A percentile compares a stretch with the other conserved stretches of the same genome.
These are phyloP conservation scores for Hortiboletus flavorubellus DNA, from an alignment of 768 basidiomycete genomes.

Conservation along the genomic window DNA sequence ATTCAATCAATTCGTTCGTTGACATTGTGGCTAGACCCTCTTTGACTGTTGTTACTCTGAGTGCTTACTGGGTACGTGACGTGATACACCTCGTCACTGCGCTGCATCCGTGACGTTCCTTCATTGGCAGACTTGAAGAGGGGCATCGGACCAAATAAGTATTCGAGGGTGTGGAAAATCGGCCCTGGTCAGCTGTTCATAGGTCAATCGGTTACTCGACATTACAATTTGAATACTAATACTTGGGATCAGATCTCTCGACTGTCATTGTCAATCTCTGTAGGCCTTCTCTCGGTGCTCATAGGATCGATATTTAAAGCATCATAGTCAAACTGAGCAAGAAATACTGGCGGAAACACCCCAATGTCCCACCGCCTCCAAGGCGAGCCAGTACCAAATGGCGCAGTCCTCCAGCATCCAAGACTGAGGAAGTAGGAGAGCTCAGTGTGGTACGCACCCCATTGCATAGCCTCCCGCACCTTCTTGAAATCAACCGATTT, in stretches of 20 bases:
- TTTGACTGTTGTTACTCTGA: conserved; percentile 33
- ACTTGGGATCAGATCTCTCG: conserved; percentile 4
- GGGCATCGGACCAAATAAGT: conserved; percentile 8
- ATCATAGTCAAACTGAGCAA: conserved; percentile 11
- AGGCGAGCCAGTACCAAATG: conserved; percentile 8
- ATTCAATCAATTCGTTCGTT: not conserved
- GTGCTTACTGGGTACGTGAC: conserved; percentile 20
- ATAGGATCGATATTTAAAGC: not conserved
- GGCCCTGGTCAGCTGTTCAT: conserved; percentile 15
- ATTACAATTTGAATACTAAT: not conserved
- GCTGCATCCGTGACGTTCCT: not conserved
- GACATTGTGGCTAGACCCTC: conserved; percentile 18
- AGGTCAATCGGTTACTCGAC: not conserved
- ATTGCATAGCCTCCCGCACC: not conserved
- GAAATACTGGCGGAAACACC: not conserved
- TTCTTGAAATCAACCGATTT: not conserved
- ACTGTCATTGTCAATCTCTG: conserved; percentile 5
- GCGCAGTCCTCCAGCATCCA: conserved; percentile 1
- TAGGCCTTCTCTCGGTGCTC: not conserved
- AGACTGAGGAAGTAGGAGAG: conserved; percentile 7
- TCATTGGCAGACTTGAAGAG: conserved; percentile 18
- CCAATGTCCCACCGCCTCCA: not conserved
- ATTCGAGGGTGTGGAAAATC: conserved; percentile 15
- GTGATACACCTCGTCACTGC: not conserved
- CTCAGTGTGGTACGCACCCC: conserved; percentile 17